Base-by-base conservation (phyloP, 1,139 yeast species). In the Diutina pseudorugosa region DNA sequence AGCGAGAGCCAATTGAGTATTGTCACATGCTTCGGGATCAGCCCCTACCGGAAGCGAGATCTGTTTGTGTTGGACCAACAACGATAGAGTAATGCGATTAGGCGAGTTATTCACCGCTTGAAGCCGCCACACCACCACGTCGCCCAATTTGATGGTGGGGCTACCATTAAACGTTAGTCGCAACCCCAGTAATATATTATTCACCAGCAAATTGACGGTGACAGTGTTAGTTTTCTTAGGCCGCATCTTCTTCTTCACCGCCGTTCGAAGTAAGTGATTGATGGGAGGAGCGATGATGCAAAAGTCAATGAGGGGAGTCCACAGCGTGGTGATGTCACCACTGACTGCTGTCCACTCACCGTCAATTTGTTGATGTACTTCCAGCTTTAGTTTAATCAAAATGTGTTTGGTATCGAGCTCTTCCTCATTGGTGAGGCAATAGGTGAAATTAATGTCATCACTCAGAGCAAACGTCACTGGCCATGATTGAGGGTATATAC, bases 291-390 rank as follows among this genome's bases (percentile, higher is more conserved):
- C 77, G 48, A 69, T 62, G 4, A 72, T 65, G 53, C 74, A 76
- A 58, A 83, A 80, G 57, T 83, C 89, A 41, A 83, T 68, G 50
- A 70, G 70, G 0, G 91, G 85, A 2, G 77, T 68, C 83, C 90
- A 82, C 51, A 70, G 69, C 0, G 88, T 82, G 12, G 68, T 64
- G n/a, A 83, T 73, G 7, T 60, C 55, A 54, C 62, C 64, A 53
- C 73, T 69, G 18, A 65, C 53, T 19, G 58, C 57, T 7, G 53
- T 54, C 50, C 50, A 61, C 2, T 44, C 45, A 6, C 54, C 55
- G 4, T 54, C 51, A 3, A 48, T 51, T 0, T 53, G 53, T 41
- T 57, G 53, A 42, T 44, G 54, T 49, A 57, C 59, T 53, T 62
- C 72, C 55, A 47, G 43, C 14, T 12, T 18, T 1, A 47, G 16